Base-by-base conservation (phyloP, 2,329 filamentous ascomycete species). In the Penicillium sp. region DNA sequence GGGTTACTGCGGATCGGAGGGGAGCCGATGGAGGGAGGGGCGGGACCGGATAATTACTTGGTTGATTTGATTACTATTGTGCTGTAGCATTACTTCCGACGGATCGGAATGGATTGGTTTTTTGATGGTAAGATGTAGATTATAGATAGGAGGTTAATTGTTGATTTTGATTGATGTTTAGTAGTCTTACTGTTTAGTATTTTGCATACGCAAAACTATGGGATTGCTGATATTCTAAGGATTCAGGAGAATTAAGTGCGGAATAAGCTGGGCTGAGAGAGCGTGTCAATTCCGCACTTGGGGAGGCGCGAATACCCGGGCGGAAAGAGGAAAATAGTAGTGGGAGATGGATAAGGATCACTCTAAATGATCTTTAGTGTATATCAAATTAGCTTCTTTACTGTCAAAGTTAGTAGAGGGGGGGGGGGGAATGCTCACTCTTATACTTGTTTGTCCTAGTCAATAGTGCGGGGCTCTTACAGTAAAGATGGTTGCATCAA, bases 201-300 rank as follows among this genome's bases (percentile, higher is more conserved):
- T 30, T 30, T 30, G 17, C 8, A 49, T n/a, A 3, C 2, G 13
- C 15, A 3, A 4, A 30, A 3, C 30, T 51, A 22, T 24, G n/a
- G 10, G n/a, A 35, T 33, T 19, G 49, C 35, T 17, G n/a, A 6
- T 51, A 13, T 19, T 35, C 22, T 8, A 35, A 19, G 13, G 28
- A 8, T 33, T 6, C 30, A 7, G 2, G 24, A 35, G 30, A 15
- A 4, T 9, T 8, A 5, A 22, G 49, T 51, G 49, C 49, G 49
- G 49, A 51, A 51, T 35, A 1, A 5, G 45, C 7, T 33, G 37
- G 19, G 12, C 3, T 8, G 5, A 22, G 49, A 19, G n/a, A 15
- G 49, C 49, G 49, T 22, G 49, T 26, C n/a, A 51, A 51, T 51
- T 51, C 49, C 49, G 49, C 49, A 35, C 49, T 33, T 13, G 9